Percentiles rank a stretch among this genome's conserved stretches.
Conservation (phyloP, 768 basidiomycete species). For the Russula emetica region DNA sequence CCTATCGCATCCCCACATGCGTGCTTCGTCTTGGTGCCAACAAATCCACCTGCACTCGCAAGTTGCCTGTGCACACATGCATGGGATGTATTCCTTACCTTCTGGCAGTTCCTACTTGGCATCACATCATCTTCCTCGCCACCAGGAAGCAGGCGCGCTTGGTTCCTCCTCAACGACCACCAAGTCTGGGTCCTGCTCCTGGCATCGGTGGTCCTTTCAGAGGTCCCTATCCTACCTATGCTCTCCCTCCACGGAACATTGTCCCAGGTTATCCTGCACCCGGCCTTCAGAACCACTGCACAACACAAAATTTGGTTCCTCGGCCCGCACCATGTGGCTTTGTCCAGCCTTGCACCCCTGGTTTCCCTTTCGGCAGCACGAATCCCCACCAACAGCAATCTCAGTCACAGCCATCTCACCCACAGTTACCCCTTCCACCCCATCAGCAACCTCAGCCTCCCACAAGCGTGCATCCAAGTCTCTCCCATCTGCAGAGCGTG, state of each 20-base stretch:
- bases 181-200: slow-evolving; percentile 65
- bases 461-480: slow-evolving; percentile 48
- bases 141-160: no score
- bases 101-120: no score
- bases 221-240: slow-evolving; percentile 48
- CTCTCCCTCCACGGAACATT: slow-evolving; percentile 57
- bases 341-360: slow-evolving; percentile 59
- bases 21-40: no score
- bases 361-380: slow-evolving; percentile 60
- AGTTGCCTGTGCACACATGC: no score
- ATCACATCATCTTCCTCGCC: no score
- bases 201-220: slow-evolving; percentile 62
- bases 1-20: no score
- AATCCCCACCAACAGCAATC: slow-evolving; percentile 45
- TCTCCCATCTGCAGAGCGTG: slow-evolving; percentile 54
- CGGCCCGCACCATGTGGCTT: slow-evolving; percentile 55
- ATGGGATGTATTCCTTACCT: no score
- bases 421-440: slow-evolving; percentile 39
- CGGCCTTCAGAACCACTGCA: slow-evolving; percentile 57
- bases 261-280: slow-evolving; percentile 46
- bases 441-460: slow-evolving; percentile 41
- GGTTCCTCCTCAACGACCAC: slow-evolving; percentile 76
- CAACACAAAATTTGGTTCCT: slow-evolving; percentile 52
- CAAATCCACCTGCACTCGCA: no score
- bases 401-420: slow-evolving; percentile 33